Evolutionary conservation across 2,329 filamentous ascomycete genomes (phyloP), one percentile per base, ranked within the genome.

Genomic region (Didymella exigua): DNA sequence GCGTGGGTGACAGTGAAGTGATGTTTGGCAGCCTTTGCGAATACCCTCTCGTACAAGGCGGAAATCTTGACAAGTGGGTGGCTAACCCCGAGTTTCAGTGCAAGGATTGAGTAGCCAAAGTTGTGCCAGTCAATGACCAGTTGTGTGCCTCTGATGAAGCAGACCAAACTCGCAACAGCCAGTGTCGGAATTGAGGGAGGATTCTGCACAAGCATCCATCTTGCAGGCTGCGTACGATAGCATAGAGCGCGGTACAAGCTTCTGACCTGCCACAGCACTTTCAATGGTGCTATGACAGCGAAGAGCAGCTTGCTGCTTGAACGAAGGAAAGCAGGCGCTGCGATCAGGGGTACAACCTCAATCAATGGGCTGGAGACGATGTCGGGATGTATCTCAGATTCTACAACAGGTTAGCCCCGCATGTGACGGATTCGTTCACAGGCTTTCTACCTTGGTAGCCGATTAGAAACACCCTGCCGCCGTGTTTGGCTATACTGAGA

Each of bases 51-150:
- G 70, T 97, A 97, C 69, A 82, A 81, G 60, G 86, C 86, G 21
- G 93, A 90, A 8, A 96, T 71, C 24, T 77, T 81, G 8, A 97
- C 91, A n/a, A 97, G 83, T 0, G 88, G 89, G 69, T 96, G 90
- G 5, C 71, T 75, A 2, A 77, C 60, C 0, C 86, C 84, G 1
- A 89, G 78, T 58, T 87, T 88, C 43, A 89, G 75, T 2, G 83
- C 89, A 3, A 99, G 85, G 65, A 99, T 96, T 8, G 91, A 93
- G 82, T 93, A 96, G 64, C 93, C 95, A 75, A 97, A 98, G 76
- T 99, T 99, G 79, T 99, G 95, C 95, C 95, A 99, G 79, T 99
- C 95, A 50, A 98, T 89, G 57, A 98, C 82, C 4, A 99, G 83
- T 52, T 85, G 85, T 33, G 90, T 96, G 64, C 90, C 88, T 44